A percentile compares a stretch with the other conserved stretches of the same genome.
Conservation (phyloP, 106 monocot species). For the Dioscorea alata region DNA sequence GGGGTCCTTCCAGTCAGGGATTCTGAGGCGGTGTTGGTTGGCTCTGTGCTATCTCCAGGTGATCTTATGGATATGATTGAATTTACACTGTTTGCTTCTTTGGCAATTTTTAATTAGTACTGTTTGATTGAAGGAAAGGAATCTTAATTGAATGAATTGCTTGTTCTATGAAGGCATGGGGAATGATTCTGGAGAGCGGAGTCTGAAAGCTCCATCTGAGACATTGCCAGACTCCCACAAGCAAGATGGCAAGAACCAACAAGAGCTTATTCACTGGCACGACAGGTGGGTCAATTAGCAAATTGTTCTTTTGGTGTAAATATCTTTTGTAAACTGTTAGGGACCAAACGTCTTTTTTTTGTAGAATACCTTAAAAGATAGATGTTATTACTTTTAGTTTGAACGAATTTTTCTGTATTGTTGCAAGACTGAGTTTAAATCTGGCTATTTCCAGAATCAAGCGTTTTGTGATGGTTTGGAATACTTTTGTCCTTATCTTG, state of each 20-base stretch:
- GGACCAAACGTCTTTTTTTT: too few species aligned
- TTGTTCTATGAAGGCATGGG: constrained; percentile 36
- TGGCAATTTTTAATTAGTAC: background rate
- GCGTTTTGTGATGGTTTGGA: too few species aligned
- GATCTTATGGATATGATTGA: background rate
- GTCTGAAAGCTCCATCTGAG: constrained; percentile 39
- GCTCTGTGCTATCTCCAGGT: constrained; percentile 69
- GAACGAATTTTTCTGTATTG: too few species aligned
- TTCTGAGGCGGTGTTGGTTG: constrained; percentile 37
- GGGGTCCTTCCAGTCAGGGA: constrained; percentile 94
- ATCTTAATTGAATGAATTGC: background rate
- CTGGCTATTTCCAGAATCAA: too few species aligned
- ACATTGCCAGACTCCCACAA: constrained; percentile 52
- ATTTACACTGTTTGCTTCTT: background rate
- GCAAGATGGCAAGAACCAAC: constrained; percentile 66
- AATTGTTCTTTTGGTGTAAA: background rate
- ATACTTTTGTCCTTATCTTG: too few species aligned
- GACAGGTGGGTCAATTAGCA: constrained; percentile 36
- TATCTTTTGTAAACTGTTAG: too few species aligned
- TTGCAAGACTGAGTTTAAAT: too few species aligned
- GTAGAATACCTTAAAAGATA: too few species aligned
- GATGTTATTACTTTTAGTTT: too few species aligned
- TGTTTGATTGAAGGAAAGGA: background rate
- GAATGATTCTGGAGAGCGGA: constrained; percentile 48
- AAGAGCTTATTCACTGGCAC: constrained; percentile 90